phyloP scores from a whole-genome alignment of 1,284 basidiomycete genomes.

The Trichosporon inkin region DNA sequence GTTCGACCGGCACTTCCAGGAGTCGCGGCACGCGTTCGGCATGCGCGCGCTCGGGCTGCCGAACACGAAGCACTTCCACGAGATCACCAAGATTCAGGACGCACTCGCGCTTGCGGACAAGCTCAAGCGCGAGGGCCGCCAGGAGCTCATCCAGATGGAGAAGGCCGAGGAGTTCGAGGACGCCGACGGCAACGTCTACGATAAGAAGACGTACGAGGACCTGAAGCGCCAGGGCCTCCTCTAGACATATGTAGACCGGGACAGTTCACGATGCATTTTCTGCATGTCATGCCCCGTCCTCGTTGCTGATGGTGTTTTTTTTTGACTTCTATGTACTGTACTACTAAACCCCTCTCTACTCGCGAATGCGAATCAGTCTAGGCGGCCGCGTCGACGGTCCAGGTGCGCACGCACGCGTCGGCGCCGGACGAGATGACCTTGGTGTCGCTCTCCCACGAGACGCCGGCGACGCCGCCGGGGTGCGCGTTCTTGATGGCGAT shows the following conservation, averaged over 20 bases:
- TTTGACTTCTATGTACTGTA: background rate
- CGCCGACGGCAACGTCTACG: conserved; percentile 82
- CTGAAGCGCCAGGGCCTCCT: conserved; percentile 49
- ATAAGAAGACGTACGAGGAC: conserved; percentile 49
- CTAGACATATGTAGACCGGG: conserved; percentile 21
- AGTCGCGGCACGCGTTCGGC: conserved; percentile 94
- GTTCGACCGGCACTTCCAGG: conserved; percentile 57
- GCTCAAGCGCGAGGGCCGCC: conserved; percentile 85
- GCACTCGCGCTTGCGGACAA: conserved; percentile 91
- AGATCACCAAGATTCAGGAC: conserved; percentile 95
- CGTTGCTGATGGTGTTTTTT: background rate
- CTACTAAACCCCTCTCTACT: too few species aligned
- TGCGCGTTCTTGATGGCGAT: conserved; percentile 80
- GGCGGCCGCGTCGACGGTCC: conserved; percentile 47
- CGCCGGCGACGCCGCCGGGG: conserved; percentile 73
- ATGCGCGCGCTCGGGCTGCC: conserved; percentile 96
- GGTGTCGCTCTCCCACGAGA: conserved; percentile 67
- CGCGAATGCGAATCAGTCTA: background rate
- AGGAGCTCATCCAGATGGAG: conserved; percentile 84
- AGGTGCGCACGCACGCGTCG: conserved; percentile 74
- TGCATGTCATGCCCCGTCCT: background rate
- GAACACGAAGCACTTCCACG: conserved; percentile 98
- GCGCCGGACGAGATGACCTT: conserved; percentile 71
- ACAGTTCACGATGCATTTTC: background rate
- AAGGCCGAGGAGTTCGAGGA: conserved; percentile 96